Base-by-base conservation (phyloP, 176 grass and related monocot genomes). In the Carex myosuroides region DNA sequence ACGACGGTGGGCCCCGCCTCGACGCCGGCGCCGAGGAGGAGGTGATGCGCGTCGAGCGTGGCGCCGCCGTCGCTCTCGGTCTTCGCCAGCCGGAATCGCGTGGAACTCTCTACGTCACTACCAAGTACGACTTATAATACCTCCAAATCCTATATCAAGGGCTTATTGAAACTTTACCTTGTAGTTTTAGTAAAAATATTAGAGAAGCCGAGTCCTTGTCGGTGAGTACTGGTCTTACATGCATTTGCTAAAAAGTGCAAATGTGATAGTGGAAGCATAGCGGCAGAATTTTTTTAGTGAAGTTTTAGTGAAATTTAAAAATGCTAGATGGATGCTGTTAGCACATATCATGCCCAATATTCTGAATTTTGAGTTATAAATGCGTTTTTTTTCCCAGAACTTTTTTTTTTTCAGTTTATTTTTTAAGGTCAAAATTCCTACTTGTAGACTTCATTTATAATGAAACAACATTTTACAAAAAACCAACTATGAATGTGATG, bases 91-190 rank as follows among this genome's bases (percentile, higher is more conserved):
- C 86, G 76, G 93, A 95, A 76, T 30, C 88, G 4, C 83, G 83
- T 30, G 93, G 96, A 9, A 99, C 93, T 35, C 93, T 99, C 18
- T 95, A 90, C 71, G 58, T 99, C 85, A 92, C 96, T 87, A 89
- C 85, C 10, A 93, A 85, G 96, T 99, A 89, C 2, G 21, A 42
- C 20, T 17, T 2, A 41, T 2, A 9, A 8, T 33, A 10, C 58
- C 16, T 53, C 7, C 53, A 29, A 53, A 24, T 84, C 17, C 55
- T 70, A 8, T 9, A 22, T 9, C 17, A 21, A 41, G 10, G 11
- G 1, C 22, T 6, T 50, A 50, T 30, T 75, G 42, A 75, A 75
- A 8, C 44, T n/a, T 29, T 54, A 11, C 12, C n/a, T 30, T 29
- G 72, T 55, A 32, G 73, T 77, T 33, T 55, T 17, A 56, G 50